Base-by-base conservation (phyloP, 2,329 filamentous ascomycete species). In the Dactylellina drechsleri region DNA sequence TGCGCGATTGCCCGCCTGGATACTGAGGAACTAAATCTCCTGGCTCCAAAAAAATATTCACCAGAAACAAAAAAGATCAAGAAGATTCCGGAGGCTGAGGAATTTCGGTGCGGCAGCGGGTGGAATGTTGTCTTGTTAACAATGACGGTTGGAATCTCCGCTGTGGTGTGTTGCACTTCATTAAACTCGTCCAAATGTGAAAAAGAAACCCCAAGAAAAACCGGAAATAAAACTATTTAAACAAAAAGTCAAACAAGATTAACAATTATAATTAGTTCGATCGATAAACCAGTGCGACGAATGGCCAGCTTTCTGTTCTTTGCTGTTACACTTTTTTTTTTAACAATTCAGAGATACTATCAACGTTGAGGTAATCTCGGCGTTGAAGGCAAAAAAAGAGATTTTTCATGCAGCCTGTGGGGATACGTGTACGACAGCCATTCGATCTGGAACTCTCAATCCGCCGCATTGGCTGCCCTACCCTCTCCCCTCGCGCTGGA, bases 341-440 rank as follows among this genome's bases (percentile, higher is more conserved):
- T 47, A 10, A 18, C 47, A 52, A 10, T 36, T 36, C 31, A 36
- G 31, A 36, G 31, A 36, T 36, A 36, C 6, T 8, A 4, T 23
- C 23, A 23, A 36, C 31, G 31, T 10, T 36, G 31, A 36, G 31
- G 31, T 36, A 36, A 36, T 36, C 31, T 36, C 31, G 31, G 31
- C 31, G 31, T 36, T 15, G 43, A 47, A n/a, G 43, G 43, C 43
- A 47, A 47, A 47, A 36, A 47, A 47, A 47, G 43, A 47, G 43
- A 47, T 47, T 47, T 47, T 47, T 47, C 16, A 18, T 52, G 47
- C 16, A 15, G 16, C 15, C 47, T 52, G 70, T 74, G 62, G 70
- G 70, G 70, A 74, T 74, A 74, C 70, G 70, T 74, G 70, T 74
- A 74, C 70, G 70, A 67, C 70, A 31, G 45, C 70, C 70, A 74